Evolutionary conservation across 805 yeast species (phyloP).

Genomic region (Jamesozyma spencerorum): DNA sequence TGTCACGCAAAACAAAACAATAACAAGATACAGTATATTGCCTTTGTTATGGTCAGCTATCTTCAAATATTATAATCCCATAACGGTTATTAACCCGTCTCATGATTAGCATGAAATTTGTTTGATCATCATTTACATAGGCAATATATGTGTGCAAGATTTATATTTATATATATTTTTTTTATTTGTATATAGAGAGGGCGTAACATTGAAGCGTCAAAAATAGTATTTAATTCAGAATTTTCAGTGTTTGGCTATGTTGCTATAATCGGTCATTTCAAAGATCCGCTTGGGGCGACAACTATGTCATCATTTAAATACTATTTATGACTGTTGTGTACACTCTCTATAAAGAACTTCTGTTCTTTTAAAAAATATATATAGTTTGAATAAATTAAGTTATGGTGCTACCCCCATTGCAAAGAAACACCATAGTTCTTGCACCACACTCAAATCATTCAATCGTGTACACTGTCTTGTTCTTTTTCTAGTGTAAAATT

Average conservation of each 20-base stretch:
- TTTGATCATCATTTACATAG: constrained; percentile 4
- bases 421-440: no score
- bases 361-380: constrained; percentile 10
- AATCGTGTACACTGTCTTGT: no score
- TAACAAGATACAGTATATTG: no score
- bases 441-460: no score
- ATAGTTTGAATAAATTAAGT: background rate
- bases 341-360: constrained; percentile 16
- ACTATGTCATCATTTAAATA: constrained; percentile 28
- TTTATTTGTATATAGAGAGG: no score
- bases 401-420: background rate
- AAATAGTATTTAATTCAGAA: constrained; percentile 20
- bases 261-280: constrained; percentile 24
- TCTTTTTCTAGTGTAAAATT: no score
- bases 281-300: constrained; percentile 36
- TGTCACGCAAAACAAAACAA: no score
- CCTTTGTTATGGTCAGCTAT: constrained; percentile 2
- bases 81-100: constrained; percentile 4
- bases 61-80: constrained; percentile 4
- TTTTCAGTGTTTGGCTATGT: constrained; percentile 34
- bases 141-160: constrained; percentile 3
- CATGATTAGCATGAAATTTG: constrained; percentile 33
- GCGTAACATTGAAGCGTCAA: no score
- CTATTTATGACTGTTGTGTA: background rate
- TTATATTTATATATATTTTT: background rate